A percentile compares a stretch with the other conserved stretches of the same genome.
Conservation (phyloP, 2,329 filamentous ascomycete species). For the Exophiala sp. region DNA sequence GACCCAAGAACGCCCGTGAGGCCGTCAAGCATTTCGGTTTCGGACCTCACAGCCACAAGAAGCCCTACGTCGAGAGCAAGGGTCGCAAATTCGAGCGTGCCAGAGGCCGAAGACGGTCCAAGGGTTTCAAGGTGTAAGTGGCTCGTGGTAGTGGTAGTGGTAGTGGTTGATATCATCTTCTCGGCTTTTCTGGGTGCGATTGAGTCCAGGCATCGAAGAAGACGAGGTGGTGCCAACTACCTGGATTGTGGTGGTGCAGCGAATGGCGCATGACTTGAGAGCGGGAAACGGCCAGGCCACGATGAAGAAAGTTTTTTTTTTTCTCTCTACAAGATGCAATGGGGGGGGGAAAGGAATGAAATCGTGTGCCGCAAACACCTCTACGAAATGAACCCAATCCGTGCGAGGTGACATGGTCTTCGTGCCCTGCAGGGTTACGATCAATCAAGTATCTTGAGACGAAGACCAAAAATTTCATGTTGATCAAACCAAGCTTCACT, state of each 20-base stretch:
- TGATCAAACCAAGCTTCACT: neutral
- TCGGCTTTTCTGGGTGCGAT: neutral
- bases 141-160: conserved; percentile 18
- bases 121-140: conserved; percentile 94
- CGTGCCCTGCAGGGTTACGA: conserved; percentile 1
- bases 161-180: neutral
- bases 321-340: conserved; percentile 2
- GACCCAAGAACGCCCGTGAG: conserved; percentile 97
- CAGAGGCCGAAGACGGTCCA: conserved; percentile 96
- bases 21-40: conserved; percentile 99
- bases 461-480: conserved; percentile 5
- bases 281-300: neutral
- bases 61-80: conserved; percentile 96
- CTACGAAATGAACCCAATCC: neutral
- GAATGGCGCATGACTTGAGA: neutral
- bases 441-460: conserved; percentile 4
- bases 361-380: neutral
- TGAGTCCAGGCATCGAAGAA: too few relatives aligned
- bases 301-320: neutral
- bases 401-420: neutral
- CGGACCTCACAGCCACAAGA: conserved; percentile 98
- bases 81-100: conserved; percentile 99
- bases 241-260: neutral
- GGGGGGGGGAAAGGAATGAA: neutral
- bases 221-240: neutral